A percentile compares a stretch with the other conserved stretches of the same genome.
These are phyloP conservation scores for Poa pratensis DNA, from an alignment of 176 grass and related monocot species.

Conservation along the genomic window DNA sequence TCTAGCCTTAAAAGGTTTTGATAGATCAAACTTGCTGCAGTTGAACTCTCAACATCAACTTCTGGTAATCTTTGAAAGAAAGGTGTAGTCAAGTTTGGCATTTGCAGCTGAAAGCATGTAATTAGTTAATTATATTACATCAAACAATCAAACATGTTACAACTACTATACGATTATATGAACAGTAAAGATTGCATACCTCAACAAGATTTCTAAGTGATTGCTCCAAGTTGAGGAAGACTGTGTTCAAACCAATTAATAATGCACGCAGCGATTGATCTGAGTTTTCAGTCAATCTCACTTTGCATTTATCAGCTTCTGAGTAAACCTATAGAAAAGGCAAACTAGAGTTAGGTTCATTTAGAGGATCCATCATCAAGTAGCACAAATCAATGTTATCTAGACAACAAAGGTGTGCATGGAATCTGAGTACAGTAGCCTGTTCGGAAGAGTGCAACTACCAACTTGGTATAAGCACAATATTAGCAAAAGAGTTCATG, in stretches of 20 bases:
- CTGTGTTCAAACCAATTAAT: constrained; percentile 54
- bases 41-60: constrained; percentile 47
- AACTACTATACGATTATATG: constrained; percentile 8
- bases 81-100: constrained; percentile 46
- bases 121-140: constrained; percentile 11
- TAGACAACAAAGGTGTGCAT: not conserved
- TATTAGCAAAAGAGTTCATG: not conserved
- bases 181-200: constrained; percentile 53
- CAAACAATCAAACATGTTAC: constrained; percentile 4
- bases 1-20: constrained; percentile 77
- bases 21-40: constrained; percentile 60
- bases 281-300: constrained; percentile 62
- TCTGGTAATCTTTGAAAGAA: constrained; percentile 68
- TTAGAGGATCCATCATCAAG: not conserved
- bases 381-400: constrained; percentile 25
- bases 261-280: constrained; percentile 62
- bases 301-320: constrained; percentile 65
- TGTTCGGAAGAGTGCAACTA: not conserved
- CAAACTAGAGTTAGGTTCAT: constrained; percentile 22
- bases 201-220: constrained; percentile 55
- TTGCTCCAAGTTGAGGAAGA: constrained; percentile 74
- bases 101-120: constrained; percentile 21
- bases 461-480: not conserved
- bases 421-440: constrained; percentile 22
- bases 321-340: constrained; percentile 65